Conservation (phyloP, 345 rosid genomes). For the Aquilaria yunnanensis region DNA sequence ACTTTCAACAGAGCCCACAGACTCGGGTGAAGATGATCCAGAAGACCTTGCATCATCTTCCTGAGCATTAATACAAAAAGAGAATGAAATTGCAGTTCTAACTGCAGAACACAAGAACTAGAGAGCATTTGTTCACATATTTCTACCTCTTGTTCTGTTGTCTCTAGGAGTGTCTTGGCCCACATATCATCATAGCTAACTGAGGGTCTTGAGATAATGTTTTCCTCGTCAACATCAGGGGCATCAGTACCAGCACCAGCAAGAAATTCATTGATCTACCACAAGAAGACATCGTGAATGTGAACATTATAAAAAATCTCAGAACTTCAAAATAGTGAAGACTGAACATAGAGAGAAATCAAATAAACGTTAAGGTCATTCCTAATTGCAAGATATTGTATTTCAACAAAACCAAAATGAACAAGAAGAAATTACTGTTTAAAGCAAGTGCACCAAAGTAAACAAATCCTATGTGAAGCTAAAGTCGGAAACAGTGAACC, state of each 20-base stretch:
- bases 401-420: too few relatives aligned
- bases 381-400: too few relatives aligned
- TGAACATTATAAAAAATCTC: too few relatives aligned
- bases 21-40: slow-evolving; percentile 95
- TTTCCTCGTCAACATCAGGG: slow-evolving; percentile 98
- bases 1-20: slow-evolving; percentile 91
- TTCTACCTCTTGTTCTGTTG: slow-evolving; percentile 74
- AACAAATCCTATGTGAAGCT: too few relatives aligned
- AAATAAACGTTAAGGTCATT: too few relatives aligned
- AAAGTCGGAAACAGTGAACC: too few relatives aligned
- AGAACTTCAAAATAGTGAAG: too few relatives aligned
- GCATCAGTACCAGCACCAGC: slow-evolving; percentile 99
- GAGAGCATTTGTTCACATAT: neutral
- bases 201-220: slow-evolving; percentile 74
- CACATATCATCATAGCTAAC: slow-evolving; percentile 99
- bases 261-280: slow-evolving; percentile 91
- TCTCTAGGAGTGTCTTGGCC: slow-evolving; percentile 94
- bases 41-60: slow-evolving; percentile 93
- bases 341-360: too few relatives aligned
- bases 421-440: too few relatives aligned
- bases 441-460: too few relatives aligned
- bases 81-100: too few relatives aligned
- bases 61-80: slow-evolving; percentile 22
- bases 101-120: neutral
- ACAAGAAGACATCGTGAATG: slow-evolving; percentile 15